Conservation (phyloP, 495 filamentous ascomycete species). For the Penicillium turbatum region DNA sequence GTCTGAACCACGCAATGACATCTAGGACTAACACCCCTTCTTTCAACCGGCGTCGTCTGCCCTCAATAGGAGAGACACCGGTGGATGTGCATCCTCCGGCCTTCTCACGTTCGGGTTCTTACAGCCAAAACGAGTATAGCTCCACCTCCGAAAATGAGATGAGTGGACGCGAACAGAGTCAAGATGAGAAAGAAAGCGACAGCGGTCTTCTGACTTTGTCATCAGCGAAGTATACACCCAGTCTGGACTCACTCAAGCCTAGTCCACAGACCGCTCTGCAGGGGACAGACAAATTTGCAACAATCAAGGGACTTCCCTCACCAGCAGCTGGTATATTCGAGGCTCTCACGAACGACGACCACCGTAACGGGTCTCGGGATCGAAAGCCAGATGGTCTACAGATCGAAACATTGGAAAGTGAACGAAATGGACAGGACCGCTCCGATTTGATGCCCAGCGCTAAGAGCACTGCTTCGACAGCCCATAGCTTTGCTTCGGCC, state of each 20-base stretch:
- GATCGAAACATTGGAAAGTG: conserved; percentile 60
- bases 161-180: conserved; percentile 26
- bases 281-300: conserved; percentile 37
- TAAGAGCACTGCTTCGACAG: conserved; percentile 45
- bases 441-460: conserved; percentile 34
- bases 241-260: conserved; percentile 33
- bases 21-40: conserved; percentile 71
- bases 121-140: conserved; percentile 44
- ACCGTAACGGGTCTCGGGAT: conserved; percentile 67
- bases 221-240: conserved; percentile 50
- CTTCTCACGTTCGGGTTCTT: conserved; percentile 36
- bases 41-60: conserved; percentile 64
- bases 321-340: conserved; percentile 54
- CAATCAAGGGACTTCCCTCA: conserved; percentile 54
- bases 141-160: conserved; percentile 44
- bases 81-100: conserved; percentile 50
- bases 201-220: conserved; percentile 38
- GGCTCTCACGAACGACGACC: conserved; percentile 52
- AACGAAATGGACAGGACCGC: conserved; percentile 30
- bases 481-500: conserved; percentile 45
- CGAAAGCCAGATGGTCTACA: conserved; percentile 81
- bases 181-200: conserved; percentile 28
- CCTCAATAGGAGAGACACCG: conserved; percentile 80
- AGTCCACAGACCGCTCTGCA: conserved; percentile 54
- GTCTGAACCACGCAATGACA: conserved; percentile 63